These are phyloP conservation scores for Bretschneidera sinensis DNA, from an alignment of 345 rosid genomes.

Conservation along the genomic window DNA sequence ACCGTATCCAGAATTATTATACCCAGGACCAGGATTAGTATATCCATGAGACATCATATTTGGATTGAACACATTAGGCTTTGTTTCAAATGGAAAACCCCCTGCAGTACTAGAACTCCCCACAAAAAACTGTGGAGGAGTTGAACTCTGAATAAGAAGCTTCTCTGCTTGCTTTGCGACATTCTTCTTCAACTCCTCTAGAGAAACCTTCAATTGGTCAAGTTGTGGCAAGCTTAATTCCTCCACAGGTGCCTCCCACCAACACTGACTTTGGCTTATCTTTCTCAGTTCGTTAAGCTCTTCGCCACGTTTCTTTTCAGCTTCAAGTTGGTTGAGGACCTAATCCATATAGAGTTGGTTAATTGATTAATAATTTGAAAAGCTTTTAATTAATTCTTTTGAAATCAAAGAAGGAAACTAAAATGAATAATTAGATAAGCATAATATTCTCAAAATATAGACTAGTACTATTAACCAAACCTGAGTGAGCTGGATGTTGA, in stretches of 20 bases:
- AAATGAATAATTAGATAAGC: no score
- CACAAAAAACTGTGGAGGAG: constrained; percentile 9
- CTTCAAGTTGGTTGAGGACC: not conserved
- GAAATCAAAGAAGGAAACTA: no score
- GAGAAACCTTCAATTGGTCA: not conserved
- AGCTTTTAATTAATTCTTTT: no score
- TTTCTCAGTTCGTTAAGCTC: not conserved
- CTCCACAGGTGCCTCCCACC: not conserved
- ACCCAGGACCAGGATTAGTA: no score
- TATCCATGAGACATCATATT: constrained; percentile 13
- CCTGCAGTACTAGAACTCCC: constrained; percentile 11
- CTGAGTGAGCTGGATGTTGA: constrained; percentile 26
- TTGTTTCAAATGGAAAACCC: constrained; percentile 7
- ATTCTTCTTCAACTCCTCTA: not conserved
- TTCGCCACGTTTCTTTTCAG: not conserved
- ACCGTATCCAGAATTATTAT: no score
- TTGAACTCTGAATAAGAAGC: not conserved
- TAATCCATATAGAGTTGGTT: no score
- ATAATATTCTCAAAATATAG: not conserved
- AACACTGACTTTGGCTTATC: not conserved
- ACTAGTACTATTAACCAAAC: not conserved
- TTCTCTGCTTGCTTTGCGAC: not conserved
- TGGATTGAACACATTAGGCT: constrained; percentile 8
- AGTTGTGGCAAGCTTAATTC: not conserved
- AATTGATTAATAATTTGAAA: no score